phyloP scores from a whole-genome alignment of 768 basidiomycete species.

The Boletus sp. region DNA sequence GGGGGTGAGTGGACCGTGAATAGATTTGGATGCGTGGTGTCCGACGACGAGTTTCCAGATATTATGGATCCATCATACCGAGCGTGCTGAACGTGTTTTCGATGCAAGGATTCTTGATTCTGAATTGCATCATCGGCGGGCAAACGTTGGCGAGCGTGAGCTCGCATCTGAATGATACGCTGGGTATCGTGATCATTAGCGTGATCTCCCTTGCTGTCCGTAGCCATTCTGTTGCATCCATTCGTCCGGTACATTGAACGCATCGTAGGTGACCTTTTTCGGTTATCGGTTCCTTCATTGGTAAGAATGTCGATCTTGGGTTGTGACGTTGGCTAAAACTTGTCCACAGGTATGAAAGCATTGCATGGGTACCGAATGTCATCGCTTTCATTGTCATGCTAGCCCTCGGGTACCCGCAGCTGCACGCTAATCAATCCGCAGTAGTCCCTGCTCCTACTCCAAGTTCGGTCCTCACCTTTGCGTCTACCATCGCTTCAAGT shows the following conservation, averaged over 20 bases:
- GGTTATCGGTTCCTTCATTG: slow-evolving; percentile 62
- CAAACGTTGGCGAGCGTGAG: slow-evolving; percentile 55
- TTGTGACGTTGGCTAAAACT: not conserved
- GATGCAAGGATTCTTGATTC: slow-evolving; percentile 54
- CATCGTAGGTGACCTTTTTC: slow-evolving; percentile 54
- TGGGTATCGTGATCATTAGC: slow-evolving; percentile 35
- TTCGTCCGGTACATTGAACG: not conserved
- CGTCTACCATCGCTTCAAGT: slow-evolving; percentile 43
- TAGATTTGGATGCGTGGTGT: slow-evolving; percentile 4
- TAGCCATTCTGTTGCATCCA: not conserved
- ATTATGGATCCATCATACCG: slow-evolving; percentile 39
- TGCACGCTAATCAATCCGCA: slow-evolving; percentile 41
- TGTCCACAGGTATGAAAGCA: slow-evolving; percentile 60
- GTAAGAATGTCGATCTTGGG: slow-evolving; percentile 29
- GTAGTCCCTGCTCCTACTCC: slow-evolving; percentile 37
- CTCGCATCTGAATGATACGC: slow-evolving; percentile 26
- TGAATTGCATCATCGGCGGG: slow-evolving; percentile 63
- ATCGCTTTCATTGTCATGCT: slow-evolving; percentile 66
- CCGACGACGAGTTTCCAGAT: slow-evolving; percentile 27
- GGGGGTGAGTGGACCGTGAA: slow-evolving; percentile 38
- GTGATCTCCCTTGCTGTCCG: slow-evolving; percentile 32
- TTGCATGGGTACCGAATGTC: slow-evolving; percentile 77
- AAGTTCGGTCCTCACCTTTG: slow-evolving; percentile 40
- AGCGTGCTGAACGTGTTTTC: slow-evolving; percentile 49
- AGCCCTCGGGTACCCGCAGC: slow-evolving; percentile 66